phyloP scores from a whole-genome alignment of 1,139 yeast species.

The Magnusiomyces suaveolens region DNA sequence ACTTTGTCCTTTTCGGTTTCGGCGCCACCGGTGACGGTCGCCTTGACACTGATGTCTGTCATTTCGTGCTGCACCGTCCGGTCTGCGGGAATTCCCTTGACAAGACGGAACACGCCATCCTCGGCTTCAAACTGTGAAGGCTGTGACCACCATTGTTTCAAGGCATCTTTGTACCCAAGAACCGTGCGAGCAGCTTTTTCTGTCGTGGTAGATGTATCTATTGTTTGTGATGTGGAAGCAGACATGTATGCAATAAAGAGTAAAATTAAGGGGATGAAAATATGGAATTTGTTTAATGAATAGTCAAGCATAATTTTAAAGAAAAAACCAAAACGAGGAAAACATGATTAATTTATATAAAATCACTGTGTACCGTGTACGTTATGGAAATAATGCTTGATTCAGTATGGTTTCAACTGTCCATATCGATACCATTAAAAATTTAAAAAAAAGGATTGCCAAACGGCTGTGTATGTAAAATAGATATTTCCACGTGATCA shows the following conservation, averaged over 20 bases:
- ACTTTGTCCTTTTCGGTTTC: not conserved
- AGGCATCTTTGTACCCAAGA: conserved; percentile 29
- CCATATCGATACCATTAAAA: no score
- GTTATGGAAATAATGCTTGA: no score
- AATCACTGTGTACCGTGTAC: no score
- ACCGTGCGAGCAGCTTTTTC: not conserved
- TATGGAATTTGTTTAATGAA: no score
- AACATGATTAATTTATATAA: no score
- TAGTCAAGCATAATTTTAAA: no score
- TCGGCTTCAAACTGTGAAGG: conserved; percentile 37
- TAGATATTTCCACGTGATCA: no score
- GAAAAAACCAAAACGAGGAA: no score
- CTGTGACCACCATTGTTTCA: conserved; percentile 37
- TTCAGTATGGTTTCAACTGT: no score
- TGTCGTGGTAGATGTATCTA: not conserved
- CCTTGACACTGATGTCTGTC: conserved; percentile 2
- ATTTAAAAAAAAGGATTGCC: no score
- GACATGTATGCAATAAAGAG: not conserved
- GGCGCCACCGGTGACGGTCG: conserved; percentile 1
- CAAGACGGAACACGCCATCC: conserved; percentile 34
- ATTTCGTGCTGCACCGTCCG: conserved; percentile 33
- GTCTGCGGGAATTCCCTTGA: conserved; percentile 41
- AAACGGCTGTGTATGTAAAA: no score
- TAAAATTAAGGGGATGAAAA: no score
- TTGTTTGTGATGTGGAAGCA: not conserved